phyloP scores from a whole-genome alignment of 1,284 basidiomycete genomes.

The Chondrostereum purpureum region DNA sequence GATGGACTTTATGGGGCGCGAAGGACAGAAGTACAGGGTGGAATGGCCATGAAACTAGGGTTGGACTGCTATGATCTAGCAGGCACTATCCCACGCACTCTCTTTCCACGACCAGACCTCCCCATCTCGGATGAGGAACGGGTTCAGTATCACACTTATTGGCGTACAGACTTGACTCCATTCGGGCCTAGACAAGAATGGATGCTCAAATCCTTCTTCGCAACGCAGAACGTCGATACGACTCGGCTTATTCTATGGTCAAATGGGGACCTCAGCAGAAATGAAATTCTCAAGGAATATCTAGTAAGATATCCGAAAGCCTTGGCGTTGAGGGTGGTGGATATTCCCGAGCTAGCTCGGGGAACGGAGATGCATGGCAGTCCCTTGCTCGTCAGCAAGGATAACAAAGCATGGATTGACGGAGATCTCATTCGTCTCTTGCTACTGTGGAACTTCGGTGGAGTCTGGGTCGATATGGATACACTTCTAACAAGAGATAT shows the following conservation, averaged over 20 bases:
- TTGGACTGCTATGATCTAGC: constrained; percentile 88
- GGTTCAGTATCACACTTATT: constrained; percentile 81
- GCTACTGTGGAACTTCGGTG: constrained; percentile 84
- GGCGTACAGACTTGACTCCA: constrained; percentile 77
- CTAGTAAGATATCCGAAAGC: constrained; percentile 57
- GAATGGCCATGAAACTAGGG: constrained; percentile 67
- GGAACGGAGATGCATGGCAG: constrained; percentile 73
- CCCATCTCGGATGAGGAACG: constrained; percentile 35
- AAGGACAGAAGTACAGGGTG: constrained; percentile 68
- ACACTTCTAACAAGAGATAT: constrained; percentile 81
- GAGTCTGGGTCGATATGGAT: constrained; percentile 96
- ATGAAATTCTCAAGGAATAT: constrained; percentile 58
- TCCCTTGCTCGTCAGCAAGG: constrained; percentile 50
- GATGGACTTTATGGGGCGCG: constrained; percentile 54
- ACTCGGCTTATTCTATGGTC: constrained; percentile 82
- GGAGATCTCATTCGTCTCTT: constrained; percentile 83
- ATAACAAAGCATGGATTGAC: constrained; percentile 87
- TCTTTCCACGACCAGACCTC: constrained; percentile 11
- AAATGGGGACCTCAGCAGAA: constrained; percentile 66
- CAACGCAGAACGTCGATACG: constrained; percentile 68
- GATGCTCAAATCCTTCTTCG: constrained; percentile 86
- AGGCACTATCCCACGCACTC: constrained; percentile 51
- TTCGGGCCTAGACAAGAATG: constrained; percentile 78
- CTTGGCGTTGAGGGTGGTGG: constrained; percentile 62
- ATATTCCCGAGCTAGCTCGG: constrained; percentile 59